Evolutionary conservation across 1,284 basidiomycete species (phyloP).

Genomic region (Vanrija humicola): DNA sequence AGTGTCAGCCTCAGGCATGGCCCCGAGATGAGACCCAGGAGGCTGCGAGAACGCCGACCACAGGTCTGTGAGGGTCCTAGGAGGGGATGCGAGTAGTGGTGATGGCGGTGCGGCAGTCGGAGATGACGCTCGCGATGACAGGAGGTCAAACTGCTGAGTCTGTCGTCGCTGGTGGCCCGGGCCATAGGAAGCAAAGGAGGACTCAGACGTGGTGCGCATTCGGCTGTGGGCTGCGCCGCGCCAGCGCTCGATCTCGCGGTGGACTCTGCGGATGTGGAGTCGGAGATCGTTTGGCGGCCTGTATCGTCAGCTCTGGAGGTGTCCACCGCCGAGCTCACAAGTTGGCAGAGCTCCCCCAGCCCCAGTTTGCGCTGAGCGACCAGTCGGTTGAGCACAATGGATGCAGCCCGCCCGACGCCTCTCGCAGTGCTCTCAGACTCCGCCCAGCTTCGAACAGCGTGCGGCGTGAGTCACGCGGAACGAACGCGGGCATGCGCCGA

Average conservation of each 20-base stretch:
- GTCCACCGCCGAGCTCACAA: conserved; percentile 1
- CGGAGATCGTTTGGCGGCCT: conserved; percentile 12
- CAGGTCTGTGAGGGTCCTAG: conserved; percentile 4
- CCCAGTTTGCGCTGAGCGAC: conserved; percentile 28
- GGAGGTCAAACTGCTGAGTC: too few relatives aligned
- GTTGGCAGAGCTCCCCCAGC: conserved; percentile 21
- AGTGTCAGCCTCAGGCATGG: background rate
- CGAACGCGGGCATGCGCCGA: conserved; percentile 37
- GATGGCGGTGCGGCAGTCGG: background rate
- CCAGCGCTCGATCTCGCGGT: conserved; percentile 35
- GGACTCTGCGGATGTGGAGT: conserved; percentile 22
- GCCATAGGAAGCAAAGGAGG: conserved; percentile 6
- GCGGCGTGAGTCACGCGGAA: conserved; percentile 29
- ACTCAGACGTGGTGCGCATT: conserved; percentile 16
- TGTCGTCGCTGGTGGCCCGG: background rate
- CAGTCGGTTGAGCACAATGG: conserved; percentile 32
- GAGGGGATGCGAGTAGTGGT: background rate
- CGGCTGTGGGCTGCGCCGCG: conserved; percentile 12
- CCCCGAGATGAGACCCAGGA: conserved; percentile 27
- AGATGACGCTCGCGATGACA: background rate
- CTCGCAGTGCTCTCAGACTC: conserved; percentile 35
- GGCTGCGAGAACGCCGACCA: conserved; percentile 24
- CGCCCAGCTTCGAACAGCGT: conserved; percentile 42
- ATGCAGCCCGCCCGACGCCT: conserved; percentile 34
- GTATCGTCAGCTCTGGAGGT: background rate